Base-by-base conservation (phyloP, 1,284 basidiomycete genomes). In the Sanghuangporus baumii region DNA sequence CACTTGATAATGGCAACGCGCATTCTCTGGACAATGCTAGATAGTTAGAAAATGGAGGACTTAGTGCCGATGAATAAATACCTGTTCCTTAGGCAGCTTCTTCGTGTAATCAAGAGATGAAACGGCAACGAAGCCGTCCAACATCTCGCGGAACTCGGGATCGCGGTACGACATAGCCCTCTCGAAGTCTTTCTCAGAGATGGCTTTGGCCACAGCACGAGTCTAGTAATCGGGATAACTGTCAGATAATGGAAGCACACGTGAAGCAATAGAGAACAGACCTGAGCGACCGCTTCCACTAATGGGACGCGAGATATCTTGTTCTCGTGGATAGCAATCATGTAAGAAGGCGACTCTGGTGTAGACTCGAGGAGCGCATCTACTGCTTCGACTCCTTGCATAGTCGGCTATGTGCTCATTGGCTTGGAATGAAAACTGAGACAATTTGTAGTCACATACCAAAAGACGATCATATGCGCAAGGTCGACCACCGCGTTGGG, bases 321-420 rank as follows among this genome's bases (percentile, higher is more conserved):
- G 79, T 97, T 98, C 77, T 98, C 96, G 69, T 87, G 85, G 52
- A 97, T 84, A 20, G 96, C 96, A 71, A 99, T 98, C 88, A 99
- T 96, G 75, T 97, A 98, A 0, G 94, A 96, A 0, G 96, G 96
- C 0, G 92, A 95, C 26, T 91, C 85, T 3, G 94, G 94, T 0
- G 87, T 93, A 1, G 95, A 86, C 71, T 93, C 88, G n/a, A 98
- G 80, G 26, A 99, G 80, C 0, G 93, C 91, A 60, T 96, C 83
- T 52, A 99, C 91, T 1, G 96, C 96, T 71, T 98, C 93, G 54
- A 96, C 85, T 63, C 94, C 96, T 80, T 99, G 96, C 23, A 98
- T 78, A 0, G 96, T 97, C 0, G 96, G 93, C 92, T 95, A 62
- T 48, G 51, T n/a, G 11, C 51, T 46, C 18, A 9, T 61, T 41